Conservation (phyloP, 805 yeast genomes). For the Yamadazyma kitorensis region DNA sequence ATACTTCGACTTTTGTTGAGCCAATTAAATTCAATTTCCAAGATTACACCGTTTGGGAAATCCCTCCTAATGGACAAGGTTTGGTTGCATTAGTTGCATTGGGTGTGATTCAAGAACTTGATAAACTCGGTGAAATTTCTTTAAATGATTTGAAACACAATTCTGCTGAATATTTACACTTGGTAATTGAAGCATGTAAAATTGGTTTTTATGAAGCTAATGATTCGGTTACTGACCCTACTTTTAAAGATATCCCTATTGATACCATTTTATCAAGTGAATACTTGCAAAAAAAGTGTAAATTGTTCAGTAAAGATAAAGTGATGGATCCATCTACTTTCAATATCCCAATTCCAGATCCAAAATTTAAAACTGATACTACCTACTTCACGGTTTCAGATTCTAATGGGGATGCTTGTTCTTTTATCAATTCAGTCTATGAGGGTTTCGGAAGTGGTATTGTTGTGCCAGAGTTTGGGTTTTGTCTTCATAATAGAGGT, state of each 20-base stretch:
- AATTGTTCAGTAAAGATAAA: constrained; percentile 38
- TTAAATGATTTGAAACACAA: constrained; percentile 53
- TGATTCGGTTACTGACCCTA: constrained; percentile 66
- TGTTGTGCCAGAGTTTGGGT: constrained; percentile 62
- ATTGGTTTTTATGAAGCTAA: constrained; percentile 74
- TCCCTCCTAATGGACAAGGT: constrained; percentile 86
- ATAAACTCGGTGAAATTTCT: constrained; percentile 39
- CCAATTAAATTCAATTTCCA: constrained; percentile 57
- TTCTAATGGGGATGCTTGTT: constrained; percentile 71
- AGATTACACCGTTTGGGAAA: constrained; percentile 65
- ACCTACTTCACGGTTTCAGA: constrained; percentile 68
- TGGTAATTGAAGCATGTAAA: constrained; percentile 69
- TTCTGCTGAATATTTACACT: constrained; percentile 66
- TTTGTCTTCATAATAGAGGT: constrained; percentile 73
- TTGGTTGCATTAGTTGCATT: constrained; percentile 69
- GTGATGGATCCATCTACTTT: constrained; percentile 42
- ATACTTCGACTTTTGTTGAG: constrained; percentile 60
- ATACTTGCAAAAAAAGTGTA: constrained; percentile 50
- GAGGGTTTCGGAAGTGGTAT: constrained; percentile 69
- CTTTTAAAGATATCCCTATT: constrained; percentile 36
- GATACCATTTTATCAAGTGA: constrained; percentile 44
- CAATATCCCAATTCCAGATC: constrained; percentile 55
- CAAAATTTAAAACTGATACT: constrained; percentile 63
- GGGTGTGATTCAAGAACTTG: constrained; percentile 61
- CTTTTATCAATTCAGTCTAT: constrained; percentile 75